phyloP scores from a whole-genome alignment of 2,329 filamentous ascomycete genomes.

The Alternaria infectoria region DNA sequence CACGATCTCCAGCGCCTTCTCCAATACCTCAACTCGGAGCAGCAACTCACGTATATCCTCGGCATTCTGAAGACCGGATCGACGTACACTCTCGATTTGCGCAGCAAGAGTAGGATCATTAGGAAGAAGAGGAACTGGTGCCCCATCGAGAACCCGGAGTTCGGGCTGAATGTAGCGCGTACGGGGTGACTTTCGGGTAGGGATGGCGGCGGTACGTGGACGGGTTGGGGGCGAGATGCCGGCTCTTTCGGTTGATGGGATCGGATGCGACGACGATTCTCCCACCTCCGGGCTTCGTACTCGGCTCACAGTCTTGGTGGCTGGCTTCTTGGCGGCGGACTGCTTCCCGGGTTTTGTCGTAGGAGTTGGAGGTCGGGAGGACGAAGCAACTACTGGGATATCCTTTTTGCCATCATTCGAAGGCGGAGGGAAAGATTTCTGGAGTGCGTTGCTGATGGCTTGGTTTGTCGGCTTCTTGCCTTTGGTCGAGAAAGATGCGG shows the following conservation, averaged over 20 bases:
- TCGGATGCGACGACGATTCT: not conserved
- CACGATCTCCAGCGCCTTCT: not conserved
- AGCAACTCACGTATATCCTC: not conserved
- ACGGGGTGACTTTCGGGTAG: not conserved
- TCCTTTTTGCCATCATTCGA: not conserved
- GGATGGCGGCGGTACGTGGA: not conserved
- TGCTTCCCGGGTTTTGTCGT: not conserved
- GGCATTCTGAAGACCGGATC: not conserved
- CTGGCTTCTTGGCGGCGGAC: not conserved
- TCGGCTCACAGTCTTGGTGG: not conserved
- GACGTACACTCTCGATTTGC: not conserved
- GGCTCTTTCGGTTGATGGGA: not conserved
- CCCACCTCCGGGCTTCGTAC: not conserved
- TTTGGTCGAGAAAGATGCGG: not conserved
- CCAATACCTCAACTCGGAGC: not conserved
- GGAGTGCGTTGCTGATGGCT: not conserved
- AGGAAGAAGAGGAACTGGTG: not conserved
- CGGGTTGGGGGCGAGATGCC: not conserved
- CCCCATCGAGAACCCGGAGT: not conserved
- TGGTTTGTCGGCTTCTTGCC: not conserved
- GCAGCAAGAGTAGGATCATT: not conserved
- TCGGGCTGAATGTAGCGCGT: not conserved
- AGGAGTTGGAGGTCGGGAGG: not conserved
- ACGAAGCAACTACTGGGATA: not conserved
- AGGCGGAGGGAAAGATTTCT: not conserved